phyloP scores from a whole-genome alignment of 768 basidiomycete species.

The Lactarius sp. region DNA sequence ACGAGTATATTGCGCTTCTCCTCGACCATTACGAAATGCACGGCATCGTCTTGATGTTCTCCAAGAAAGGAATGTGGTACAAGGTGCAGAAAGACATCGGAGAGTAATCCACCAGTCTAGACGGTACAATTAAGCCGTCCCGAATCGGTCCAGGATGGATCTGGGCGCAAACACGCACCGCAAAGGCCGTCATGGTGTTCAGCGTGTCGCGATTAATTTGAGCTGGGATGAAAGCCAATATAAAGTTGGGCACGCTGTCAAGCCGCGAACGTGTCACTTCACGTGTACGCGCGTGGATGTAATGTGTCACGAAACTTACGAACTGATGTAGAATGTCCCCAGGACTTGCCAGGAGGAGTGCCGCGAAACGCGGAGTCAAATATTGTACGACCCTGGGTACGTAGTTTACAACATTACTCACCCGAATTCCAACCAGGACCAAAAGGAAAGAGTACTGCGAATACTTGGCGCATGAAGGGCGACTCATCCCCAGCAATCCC shows the following conservation, averaged over 20 bases:
- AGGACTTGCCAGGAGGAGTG: constrained; percentile 44
- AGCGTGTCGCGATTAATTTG: constrained; percentile 79
- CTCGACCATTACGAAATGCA: constrained; percentile 79
- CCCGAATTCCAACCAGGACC: constrained; percentile 85
- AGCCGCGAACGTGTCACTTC: constrained; percentile 25
- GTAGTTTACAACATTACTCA: constrained; percentile 27
- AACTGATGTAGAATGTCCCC: constrained; percentile 95
- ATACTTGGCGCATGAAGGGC: constrained; percentile 73
- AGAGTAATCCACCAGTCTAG: constrained; percentile 85
- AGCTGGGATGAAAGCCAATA: constrained; percentile 89
- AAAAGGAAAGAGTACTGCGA: constrained; percentile 82
- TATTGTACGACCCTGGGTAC: background rate
- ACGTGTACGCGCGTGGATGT: constrained; percentile 14
- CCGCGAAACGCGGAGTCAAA: background rate
- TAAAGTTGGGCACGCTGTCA: constrained; percentile 84
- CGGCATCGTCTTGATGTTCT: constrained; percentile 67
- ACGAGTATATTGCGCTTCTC: constrained; percentile 88
- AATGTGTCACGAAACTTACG: constrained; percentile 48
- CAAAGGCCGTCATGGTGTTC: constrained; percentile 93
- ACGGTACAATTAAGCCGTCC: constrained; percentile 14
- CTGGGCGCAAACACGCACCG: constrained; percentile 45
- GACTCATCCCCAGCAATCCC: constrained; percentile 60
- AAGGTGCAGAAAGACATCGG: constrained; percentile 89
- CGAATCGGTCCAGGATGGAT: background rate
- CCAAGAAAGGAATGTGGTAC: constrained; percentile 92